Percentiles rank a stretch among this genome's conserved stretches.
These are phyloP conservation scores for Suillus discolor DNA, from an alignment of 768 basidiomycete genomes.

Conservation along the genomic window DNA sequence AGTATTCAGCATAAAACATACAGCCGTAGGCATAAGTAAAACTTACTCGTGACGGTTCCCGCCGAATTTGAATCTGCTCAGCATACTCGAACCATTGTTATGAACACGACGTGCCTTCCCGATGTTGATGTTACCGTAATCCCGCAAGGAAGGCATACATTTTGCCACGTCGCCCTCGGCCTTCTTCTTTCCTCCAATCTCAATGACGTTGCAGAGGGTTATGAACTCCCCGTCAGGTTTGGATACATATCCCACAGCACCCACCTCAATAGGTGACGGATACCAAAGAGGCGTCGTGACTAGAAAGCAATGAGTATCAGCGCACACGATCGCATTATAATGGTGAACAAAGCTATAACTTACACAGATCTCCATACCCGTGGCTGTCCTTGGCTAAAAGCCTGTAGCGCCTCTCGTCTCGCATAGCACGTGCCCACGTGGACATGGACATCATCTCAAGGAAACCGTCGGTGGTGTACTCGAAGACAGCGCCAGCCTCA, in stretches of 20 bases:
- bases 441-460: constrained; percentile 25
- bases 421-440: constrained; percentile 39
- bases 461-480: neutral
- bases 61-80: neutral
- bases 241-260: constrained; percentile 74
- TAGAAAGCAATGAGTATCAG: constrained; percentile 21
- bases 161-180: constrained; percentile 39
- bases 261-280: constrained; percentile 61
- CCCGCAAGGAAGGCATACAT: constrained; percentile 58
- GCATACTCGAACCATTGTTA: constrained; percentile 45
- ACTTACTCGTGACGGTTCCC: neutral
- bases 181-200: constrained; percentile 40
- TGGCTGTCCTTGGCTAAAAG: constrained; percentile 56
- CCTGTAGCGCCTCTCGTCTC: constrained; percentile 70
- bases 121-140: constrained; percentile 59
- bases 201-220: constrained; percentile 70
- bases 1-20: constrained; percentile 1
- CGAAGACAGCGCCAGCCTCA: neutral
- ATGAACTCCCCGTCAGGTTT: constrained; percentile 72
- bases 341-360: constrained; percentile 26
- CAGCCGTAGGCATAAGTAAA: neutral
- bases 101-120: constrained; percentile 43
- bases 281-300: constrained; percentile 74
- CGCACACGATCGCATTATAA: neutral
- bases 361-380: constrained; percentile 67